A percentile compares a stretch with the other conserved stretches of the same genome.
Evolutionary conservation across 1,284 basidiomycete genomes (phyloP).

Genomic region (Peniophora sp.): DNA sequence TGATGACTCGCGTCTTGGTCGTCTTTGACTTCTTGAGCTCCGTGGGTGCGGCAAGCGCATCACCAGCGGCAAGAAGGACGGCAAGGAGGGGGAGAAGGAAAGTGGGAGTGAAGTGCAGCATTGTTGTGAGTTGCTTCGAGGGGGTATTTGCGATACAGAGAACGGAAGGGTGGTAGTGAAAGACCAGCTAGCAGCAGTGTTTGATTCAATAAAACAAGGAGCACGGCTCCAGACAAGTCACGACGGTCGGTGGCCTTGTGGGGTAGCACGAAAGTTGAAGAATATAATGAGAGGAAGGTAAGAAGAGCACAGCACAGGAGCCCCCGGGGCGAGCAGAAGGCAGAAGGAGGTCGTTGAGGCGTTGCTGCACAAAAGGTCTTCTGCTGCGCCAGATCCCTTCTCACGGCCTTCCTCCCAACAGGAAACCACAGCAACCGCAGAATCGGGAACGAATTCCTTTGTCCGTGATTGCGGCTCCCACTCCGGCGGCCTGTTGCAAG

Average conservation of each 20-base stretch:
- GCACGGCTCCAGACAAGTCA: background rate
- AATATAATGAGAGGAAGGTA: background rate
- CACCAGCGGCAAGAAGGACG: background rate
- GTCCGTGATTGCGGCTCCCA: too few relatives aligned
- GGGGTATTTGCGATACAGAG: background rate
- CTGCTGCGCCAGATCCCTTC: background rate
- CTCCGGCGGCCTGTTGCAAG: too few relatives aligned
- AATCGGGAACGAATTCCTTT: background rate
- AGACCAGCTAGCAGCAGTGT: background rate
- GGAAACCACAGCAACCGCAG: background rate
- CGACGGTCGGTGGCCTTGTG: background rate
- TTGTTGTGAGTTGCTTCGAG: background rate
- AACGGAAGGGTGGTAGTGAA: background rate
- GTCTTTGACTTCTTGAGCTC: background rate
- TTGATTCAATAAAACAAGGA: background rate
- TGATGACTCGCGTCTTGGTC: background rate
- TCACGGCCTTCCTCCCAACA: background rate
- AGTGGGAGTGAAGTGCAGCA: background rate
- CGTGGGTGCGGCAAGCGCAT: background rate
- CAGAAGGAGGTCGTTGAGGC: background rate
- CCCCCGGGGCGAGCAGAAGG: background rate
- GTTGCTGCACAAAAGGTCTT: background rate
- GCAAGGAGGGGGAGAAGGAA: background rate
- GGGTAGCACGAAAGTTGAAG: background rate
- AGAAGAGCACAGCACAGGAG: background rate